Conservation (phyloP, 1,284 basidiomycete species). For the Xerocomus nothofagi region DNA sequence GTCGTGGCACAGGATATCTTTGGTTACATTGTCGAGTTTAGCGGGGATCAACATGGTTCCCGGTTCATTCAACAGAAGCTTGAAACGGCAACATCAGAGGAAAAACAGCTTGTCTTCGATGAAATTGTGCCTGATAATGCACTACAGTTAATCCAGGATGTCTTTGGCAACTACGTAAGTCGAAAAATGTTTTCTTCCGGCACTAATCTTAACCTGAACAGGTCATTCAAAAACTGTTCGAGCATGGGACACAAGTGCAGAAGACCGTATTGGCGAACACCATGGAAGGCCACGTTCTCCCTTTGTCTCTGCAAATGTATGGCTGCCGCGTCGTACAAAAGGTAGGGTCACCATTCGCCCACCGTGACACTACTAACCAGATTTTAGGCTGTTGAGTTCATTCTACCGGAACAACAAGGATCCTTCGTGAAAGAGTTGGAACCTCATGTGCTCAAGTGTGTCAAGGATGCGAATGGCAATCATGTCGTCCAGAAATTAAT, state of each 20-base stretch:
- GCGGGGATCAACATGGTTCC: constrained; percentile 91
- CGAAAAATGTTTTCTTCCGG: background rate
- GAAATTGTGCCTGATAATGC: constrained; percentile 84
- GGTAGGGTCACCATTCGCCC: constrained; percentile 40
- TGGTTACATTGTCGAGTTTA: constrained; percentile 90
- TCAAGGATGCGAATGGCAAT: constrained; percentile 93
- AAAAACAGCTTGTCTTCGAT: constrained; percentile 82
- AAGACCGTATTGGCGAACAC: constrained; percentile 69
- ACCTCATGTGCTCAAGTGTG: constrained; percentile 80
- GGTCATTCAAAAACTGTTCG: constrained; percentile 96
- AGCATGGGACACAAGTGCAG: constrained; percentile 81
- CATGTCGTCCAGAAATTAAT: constrained; percentile 92
- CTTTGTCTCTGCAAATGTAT: constrained; percentile 90
- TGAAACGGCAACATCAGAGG: constrained; percentile 73
- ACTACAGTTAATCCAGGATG: constrained; percentile 85
- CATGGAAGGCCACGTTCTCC: constrained; percentile 81
- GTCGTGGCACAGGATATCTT: constrained; percentile 67
- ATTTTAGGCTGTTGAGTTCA: constrained; percentile 78
- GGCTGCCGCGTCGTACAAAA: constrained; percentile 93
- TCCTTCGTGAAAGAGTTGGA: constrained; percentile 80
- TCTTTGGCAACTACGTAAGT: constrained; percentile 94
- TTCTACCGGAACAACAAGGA: constrained; percentile 76
- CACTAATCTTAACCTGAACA: constrained; percentile 33
- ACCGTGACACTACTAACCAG: constrained; percentile 5
- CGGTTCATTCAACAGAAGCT: constrained; percentile 88